Evolutionary conservation across 2,329 filamentous ascomycete genomes (phyloP).

Genomic region (Scytalidium lignicola): DNA sequence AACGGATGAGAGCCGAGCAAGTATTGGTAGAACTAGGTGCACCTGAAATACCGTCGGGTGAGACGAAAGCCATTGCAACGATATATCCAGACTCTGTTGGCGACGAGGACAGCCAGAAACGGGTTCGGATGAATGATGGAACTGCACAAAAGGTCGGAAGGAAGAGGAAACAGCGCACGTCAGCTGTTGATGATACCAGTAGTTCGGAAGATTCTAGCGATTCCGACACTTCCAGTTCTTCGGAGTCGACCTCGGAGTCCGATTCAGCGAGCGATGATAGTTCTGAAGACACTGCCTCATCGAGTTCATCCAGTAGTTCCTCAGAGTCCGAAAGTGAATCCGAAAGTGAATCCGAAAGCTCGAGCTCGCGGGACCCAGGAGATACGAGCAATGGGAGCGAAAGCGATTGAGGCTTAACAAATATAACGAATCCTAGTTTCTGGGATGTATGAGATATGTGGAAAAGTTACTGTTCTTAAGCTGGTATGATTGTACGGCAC

Average conservation of each 20-base stretch:
- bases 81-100: constrained; percentile 5
- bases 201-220: constrained; percentile 11
- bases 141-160: constrained; percentile 38
- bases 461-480: neutral
- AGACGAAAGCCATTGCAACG: constrained; percentile 2
- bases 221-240: constrained; percentile 17
- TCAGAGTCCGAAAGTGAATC: constrained; percentile 4
- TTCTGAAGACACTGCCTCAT: constrained; percentile 7
- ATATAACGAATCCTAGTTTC: neutral
- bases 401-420: constrained; percentile 7
- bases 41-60: constrained; percentile 6
- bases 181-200: constrained; percentile 14
- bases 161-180: constrained; percentile 40
- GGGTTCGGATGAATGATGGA: constrained; percentile 40
- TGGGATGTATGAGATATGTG: neutral
- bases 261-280: constrained; percentile 7
- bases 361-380: neutral
- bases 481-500: neutral
- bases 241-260: constrained; percentile 12
- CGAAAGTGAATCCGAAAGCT: constrained; percentile 1
- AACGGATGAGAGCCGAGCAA: constrained; percentile 58
- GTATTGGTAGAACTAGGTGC: constrained; percentile 50
- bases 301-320: constrained; percentile 15
- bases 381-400: constrained; percentile 11
- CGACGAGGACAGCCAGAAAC: constrained; percentile 32